Evolutionary conservation across 345 rosid species (phyloP), one percentile per base, ranked within the genome.

Genomic region (Bruguiera parviflora): DNA sequence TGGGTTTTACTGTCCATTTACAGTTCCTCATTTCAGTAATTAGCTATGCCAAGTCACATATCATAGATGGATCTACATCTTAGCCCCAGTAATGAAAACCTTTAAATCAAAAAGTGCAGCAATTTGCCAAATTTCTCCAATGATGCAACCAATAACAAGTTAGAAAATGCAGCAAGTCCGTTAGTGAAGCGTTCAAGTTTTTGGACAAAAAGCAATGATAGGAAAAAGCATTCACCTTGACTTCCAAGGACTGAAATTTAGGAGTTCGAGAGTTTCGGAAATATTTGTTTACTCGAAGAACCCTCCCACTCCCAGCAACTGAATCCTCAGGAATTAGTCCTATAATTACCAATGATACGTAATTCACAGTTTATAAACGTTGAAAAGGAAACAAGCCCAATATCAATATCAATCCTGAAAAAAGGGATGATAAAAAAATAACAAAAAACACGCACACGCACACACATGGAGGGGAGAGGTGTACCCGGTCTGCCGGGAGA

Each of bases 171-270:
- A 10, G 28, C 16, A 8, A 21, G 28, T 5, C 59, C 29, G 4
- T 5, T 55, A 22, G 13, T 15, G 28, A 55, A 7, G 57, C n/a
- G 24, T 6, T 24, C 24, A 7, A 53, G 24, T 11, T 27, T 27
- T 22, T 55, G 28, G 3, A 25, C 59, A 21, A 55, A 55, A 13
- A 55, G 16, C 24, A 55, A 55, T 8, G 29, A 8, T 22, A 4
- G 29, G 15, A 22, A 55, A 49, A 77, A 56, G n/a, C 59, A 57
- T 83, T 75, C 59, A 95, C 96, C 92, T 87, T 85, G 37, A 79
- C 80, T 69, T 85, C 85, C 55, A 87, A 82, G 58, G 86, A 83
- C 72, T 73, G 85, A 79, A 79, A 70, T 78, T 80, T 88, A 58
- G 76, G 76, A 73, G 58, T 53, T 69, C 53, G 76, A 29, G 86